Conservation (phyloP, 768 basidiomycete genomes). For the Suillus placidus region DNA sequence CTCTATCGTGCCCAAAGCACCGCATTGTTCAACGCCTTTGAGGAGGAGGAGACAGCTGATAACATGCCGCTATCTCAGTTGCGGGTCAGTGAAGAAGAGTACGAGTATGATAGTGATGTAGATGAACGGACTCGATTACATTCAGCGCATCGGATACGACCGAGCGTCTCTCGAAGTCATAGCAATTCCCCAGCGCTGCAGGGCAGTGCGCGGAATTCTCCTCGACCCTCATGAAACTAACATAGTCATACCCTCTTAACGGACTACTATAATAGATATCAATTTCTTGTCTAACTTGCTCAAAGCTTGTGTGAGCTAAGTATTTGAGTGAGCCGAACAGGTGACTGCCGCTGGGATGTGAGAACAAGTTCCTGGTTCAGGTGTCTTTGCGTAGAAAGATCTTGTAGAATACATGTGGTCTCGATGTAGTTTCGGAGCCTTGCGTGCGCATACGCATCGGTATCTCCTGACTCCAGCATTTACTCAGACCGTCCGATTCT, state of each 20-base stretch:
- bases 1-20: slow-evolving; percentile 65
- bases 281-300: slow-evolving; percentile 1
- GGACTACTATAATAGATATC: slow-evolving; percentile 32
- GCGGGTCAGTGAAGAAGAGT: slow-evolving; percentile 65
- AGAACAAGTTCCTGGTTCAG: slow-evolving; percentile 8
- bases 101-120: slow-evolving; percentile 47
- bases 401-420: slow-evolving; percentile 29
- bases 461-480: slow-evolving; percentile 22
- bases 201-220: slow-evolving; percentile 29
- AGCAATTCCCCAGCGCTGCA: slow-evolving; percentile 52
- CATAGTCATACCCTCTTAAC: slow-evolving; percentile 20
- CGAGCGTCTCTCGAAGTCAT: slow-evolving; percentile 52
- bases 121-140: slow-evolving; percentile 45
- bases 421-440: slow-evolving; percentile 4
- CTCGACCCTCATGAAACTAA: slow-evolving; percentile 20
- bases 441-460: slow-evolving; percentile 24
- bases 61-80: slow-evolving; percentile 62
- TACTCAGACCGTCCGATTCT: slow-evolving; percentile 9
- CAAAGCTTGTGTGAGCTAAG: background rate
- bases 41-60: slow-evolving; percentile 50
- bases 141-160: slow-evolving; percentile 29
- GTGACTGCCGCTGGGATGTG: slow-evolving; percentile 16
- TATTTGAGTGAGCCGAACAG: slow-evolving; percentile 13
- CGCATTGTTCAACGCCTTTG: slow-evolving; percentile 79
- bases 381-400: background rate